Evolutionary conservation across 2,329 filamentous ascomycete genomes (phyloP), one percentile per base, ranked within the genome.

Genomic region (Cordyceps farinosa): DNA sequence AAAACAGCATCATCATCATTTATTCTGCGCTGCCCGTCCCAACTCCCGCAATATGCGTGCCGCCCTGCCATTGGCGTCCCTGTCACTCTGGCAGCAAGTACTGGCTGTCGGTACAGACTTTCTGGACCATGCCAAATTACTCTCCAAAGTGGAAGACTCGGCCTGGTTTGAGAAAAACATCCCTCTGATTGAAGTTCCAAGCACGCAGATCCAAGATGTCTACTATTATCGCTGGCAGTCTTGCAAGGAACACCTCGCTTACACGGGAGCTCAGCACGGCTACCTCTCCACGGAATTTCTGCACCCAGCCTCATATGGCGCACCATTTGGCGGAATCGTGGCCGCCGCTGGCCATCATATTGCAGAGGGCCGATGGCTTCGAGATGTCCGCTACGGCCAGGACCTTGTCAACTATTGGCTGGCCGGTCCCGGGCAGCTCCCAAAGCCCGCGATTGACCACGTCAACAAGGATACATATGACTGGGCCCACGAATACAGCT

Each of bases 171-270:
- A 71, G 34, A 66, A 75, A 60, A 79, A 79, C 62, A 78, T 80
- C 38, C 77, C 78, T 5, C 76, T 75, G 51, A 73, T 80, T n/a
- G 77, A 80, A 42, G 71, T 78, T 22, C 77, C 77, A 9, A 55
- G 50, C 17, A 74, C 71, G 52, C 68, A 74, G 27, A 73, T 80
- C 57, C 74, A 79, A 65, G 75, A 78, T 63, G 77, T 80, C 22
- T 80, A 79, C 65, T 80, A 80, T 66, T 80, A 80, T 65, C 74
- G 78, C 45, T 76, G 75, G 69, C 74, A 74, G 11, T 72, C 77
- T 5, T 71, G 77, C 61, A 75, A 78, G 64, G 73, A 77, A 10
- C 78, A 80, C 65, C 69, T 78, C 32, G 73, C 74, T 50, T 80
- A 76, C 64, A 73, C 73, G 57, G 72, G 69, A 30, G 71, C 75